Base-by-base conservation (phyloP, 768 basidiomycete species). In the Trametes elegans region DNA sequence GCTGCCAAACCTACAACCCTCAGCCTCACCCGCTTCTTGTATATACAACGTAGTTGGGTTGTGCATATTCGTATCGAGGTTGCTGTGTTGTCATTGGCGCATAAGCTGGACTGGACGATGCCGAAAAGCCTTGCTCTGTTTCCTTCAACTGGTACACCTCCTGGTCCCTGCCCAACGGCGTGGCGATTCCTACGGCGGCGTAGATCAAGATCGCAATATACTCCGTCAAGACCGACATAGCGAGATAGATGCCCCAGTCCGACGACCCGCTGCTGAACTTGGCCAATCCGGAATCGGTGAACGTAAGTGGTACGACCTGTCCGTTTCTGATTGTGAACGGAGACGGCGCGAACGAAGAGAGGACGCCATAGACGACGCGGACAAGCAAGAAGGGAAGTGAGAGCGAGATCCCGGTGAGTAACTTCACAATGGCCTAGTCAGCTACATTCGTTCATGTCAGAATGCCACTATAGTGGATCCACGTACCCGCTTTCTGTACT, bases 311-410 rank as follows among this genome's bases (percentile, higher is more conserved):
- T 9, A 59, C 58, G 16, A 60, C 79, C 44, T 64, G 79, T 7
- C 60, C 60, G 24, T 49, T 29, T 7, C 32, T 29, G 46, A 62
- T 44, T 9, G 35, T 18, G 28, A 38, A 19, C 5, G 41, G 40
- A 14, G 75, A 71, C 13, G 84, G 71, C 23, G 84, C 84, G 71
- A 79, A 87, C 2, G 78, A 78, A 31, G 78, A 73, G 34, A 88
- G 74, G 28, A 87, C 68, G 38, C 77, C 74, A 62, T 88, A 88
- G 13, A 75, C 71, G 53, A 78, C 74, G 49, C 79, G 76, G 28
- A 80, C 78, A 13, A 77, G 80, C 24, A 89, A 72, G 68, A 87
- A 81, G 5, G 84, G 84, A 13, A 88, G 70, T 10, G 82, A 83
- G 45, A 71, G 19, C 16, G 81, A 72, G 44, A 87, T 70, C 26